Evolutionary conservation across 495 filamentous ascomycete species (phyloP).

Genomic region (Podospora tetraspora): DNA sequence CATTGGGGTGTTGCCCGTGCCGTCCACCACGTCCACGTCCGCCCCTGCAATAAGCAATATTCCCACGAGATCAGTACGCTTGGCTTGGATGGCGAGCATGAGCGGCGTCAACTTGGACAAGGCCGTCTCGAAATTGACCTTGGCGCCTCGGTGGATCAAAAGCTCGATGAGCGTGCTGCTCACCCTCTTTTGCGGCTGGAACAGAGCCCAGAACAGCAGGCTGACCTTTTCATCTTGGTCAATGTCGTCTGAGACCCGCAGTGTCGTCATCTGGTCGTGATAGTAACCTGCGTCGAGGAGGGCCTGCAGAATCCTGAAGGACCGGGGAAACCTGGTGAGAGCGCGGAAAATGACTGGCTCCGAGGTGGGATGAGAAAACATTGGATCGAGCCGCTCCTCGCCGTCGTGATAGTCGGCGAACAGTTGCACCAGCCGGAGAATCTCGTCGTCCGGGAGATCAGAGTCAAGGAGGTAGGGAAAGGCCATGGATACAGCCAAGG

Average conservation of each 20-base stretch:
- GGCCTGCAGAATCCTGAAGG: slow-evolving; percentile 34
- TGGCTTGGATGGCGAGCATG: slow-evolving; percentile 42
- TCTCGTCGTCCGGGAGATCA: slow-evolving; percentile 32
- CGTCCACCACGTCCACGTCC: slow-evolving; percentile 41
- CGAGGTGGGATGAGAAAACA: slow-evolving; percentile 28
- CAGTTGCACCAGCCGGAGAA: slow-evolving; percentile 33
- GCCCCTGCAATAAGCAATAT: slow-evolving; percentile 39
- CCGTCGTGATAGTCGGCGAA: slow-evolving; percentile 40
- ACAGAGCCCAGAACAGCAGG: slow-evolving; percentile 43
- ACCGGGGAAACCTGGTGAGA: slow-evolving; percentile 41
- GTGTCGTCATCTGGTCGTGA: slow-evolving; percentile 36
- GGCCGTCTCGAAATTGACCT: slow-evolving; percentile 42
- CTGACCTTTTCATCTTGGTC: slow-evolving; percentile 40
- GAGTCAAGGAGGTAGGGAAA: slow-evolving; percentile 41
- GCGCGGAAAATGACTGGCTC: slow-evolving; percentile 41
- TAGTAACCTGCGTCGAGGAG: slow-evolving; percentile 46
- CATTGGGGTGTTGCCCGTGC: slow-evolving; percentile 41
- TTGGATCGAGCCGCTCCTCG: slow-evolving; percentile 38
- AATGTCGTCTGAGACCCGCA: slow-evolving; percentile 31
- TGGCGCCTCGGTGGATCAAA: slow-evolving; percentile 39
- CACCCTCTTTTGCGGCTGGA: slow-evolving; percentile 46
- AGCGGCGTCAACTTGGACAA: slow-evolving; percentile 42
- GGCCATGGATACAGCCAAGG: slow-evolving; percentile 36
- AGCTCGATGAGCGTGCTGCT: slow-evolving; percentile 41
- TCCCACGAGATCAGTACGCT: slow-evolving; percentile 41